Evolutionary conservation across 768 basidiomycete genomes (phyloP).

Genomic region (Russula brevipes): DNA sequence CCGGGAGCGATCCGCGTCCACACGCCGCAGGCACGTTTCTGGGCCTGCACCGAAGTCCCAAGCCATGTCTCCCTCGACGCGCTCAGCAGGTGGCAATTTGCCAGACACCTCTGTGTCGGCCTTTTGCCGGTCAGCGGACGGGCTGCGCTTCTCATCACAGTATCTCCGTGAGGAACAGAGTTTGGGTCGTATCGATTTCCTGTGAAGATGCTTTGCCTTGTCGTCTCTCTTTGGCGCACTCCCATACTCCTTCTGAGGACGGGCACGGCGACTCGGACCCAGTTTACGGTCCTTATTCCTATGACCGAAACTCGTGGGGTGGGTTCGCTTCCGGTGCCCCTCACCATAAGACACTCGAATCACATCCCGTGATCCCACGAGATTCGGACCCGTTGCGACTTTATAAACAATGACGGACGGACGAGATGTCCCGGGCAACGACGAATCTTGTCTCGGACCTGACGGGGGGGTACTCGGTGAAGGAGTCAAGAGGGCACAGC

Average conservation of each 20-base stretch:
- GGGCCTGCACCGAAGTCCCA: conserved; percentile 17
- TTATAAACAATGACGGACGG: conserved; percentile 19
- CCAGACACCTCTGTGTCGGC: background rate
- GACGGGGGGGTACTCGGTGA: background rate
- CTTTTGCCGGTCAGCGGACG: background rate
- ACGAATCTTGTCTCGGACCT: background rate
- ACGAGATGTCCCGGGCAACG: background rate
- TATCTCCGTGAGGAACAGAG: background rate
- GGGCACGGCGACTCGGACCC: background rate
- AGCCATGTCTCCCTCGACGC: conserved; percentile 20
- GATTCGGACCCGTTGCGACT: conserved; percentile 12
- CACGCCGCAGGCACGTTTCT: background rate
- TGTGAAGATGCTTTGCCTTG: background rate
- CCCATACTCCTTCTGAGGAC: background rate
- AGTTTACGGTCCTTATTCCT: background rate
- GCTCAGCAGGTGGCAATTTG: conserved; percentile 5
- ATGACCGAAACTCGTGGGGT: background rate
- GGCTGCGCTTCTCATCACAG: background rate
- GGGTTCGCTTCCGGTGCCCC: conserved; percentile 1
- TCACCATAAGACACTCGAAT: conserved; percentile 20
- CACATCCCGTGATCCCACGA: conserved; percentile 12
- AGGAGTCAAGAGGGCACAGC: background rate
- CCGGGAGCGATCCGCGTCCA: background rate
- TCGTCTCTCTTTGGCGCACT: background rate
- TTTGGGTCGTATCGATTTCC: background rate